Conservation (phyloP, 1,284 basidiomycete species). For the Fomes fomentarius region DNA sequence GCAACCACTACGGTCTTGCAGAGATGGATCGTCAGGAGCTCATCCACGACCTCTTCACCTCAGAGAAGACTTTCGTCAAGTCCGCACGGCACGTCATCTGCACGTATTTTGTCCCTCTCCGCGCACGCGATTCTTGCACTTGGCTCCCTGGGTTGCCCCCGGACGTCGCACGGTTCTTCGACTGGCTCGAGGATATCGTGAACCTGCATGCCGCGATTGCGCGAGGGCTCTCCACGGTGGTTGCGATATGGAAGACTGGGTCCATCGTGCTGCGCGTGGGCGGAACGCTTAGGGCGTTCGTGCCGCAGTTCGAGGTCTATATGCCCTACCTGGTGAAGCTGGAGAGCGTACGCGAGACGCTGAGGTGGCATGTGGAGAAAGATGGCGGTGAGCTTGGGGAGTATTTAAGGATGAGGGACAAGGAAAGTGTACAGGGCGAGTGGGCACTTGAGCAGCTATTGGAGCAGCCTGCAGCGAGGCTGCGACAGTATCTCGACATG, state of each 20-base stretch:
- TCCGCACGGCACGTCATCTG: constrained; percentile 65
- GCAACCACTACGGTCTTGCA: constrained; percentile 40
- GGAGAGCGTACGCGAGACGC: constrained; percentile 58
- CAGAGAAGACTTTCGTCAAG: constrained; percentile 71
- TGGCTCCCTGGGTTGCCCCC: constrained; percentile 83
- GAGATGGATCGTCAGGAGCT: constrained; percentile 70
- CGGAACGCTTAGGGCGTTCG: constrained; percentile 58
- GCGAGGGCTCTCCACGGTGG: constrained; percentile 48
- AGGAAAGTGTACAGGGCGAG: constrained; percentile 51
- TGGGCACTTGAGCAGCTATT: constrained; percentile 71
- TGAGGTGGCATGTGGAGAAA: constrained; percentile 30
- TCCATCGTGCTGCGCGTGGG: constrained; percentile 54
- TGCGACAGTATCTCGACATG: constrained; percentile 73
- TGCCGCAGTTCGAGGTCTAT: constrained; percentile 76
- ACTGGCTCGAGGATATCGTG: constrained; percentile 85
- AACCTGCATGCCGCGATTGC: constrained; percentile 73
- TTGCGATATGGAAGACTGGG: constrained; percentile 23
- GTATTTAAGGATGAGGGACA: constrained; percentile 79
- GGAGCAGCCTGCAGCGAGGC: constrained; percentile 73
- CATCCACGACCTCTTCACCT: constrained; percentile 68
- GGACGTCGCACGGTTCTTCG: constrained; percentile 72
- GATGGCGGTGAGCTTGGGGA: constrained; percentile 70
- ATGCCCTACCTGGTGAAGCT: constrained; percentile 84
- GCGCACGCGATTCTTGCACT: constrained; percentile 60
- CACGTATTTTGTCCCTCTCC: constrained; percentile 77